Evolutionary conservation across 2,329 filamentous ascomycete species (phyloP), one percentile per base, ranked within the genome.

Genomic region (Curvularia hawaiiensis): DNA sequence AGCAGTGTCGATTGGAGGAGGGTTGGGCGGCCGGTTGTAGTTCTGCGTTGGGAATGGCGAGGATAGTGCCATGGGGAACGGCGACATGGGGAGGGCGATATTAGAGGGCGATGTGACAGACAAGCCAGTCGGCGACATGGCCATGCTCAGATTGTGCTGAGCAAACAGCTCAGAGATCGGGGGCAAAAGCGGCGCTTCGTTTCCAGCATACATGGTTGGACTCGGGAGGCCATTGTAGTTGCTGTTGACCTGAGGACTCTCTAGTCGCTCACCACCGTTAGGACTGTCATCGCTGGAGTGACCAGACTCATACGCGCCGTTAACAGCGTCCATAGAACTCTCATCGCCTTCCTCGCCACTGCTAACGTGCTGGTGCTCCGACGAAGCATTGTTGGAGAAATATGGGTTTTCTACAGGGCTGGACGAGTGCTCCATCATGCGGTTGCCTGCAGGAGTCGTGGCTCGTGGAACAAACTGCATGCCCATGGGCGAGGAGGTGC

Each of bases 401-500:
- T 66, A 68, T 4, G 72, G 67, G 47, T 66, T 74, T 33, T 70
- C 72, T 0, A 60, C 26, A 4, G 65, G 60, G 26, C 66, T 68
- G 18, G 63, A 66, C 16, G 62, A 64, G 6, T 71, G 69, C 49
- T 67, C 63, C 33, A 58, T 58, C 70, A 75, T 74, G 39, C 69
- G 67, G 26, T 65, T 65, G 1, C 70, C 69, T 3, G 66, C 62
- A 16, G 73, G 65, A 52, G 69, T 74, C n/a, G 64, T 59, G 3
- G 64, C 64, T 31, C 72, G 61, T 2, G 70, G 69, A 3, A 68
- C 56, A 38, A 71, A 74, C 41, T 75, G 73, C 68, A 74, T 71
- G 41, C 77, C 50, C 77, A 78, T 71, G 11, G 73, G 70, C 9
- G 69, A 75, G 8, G 73, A 75, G 49, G 73, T 77, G 28, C 75